Base-by-base conservation (phyloP, 2,329 filamentous ascomycete genomes). In the Fusarium sp. region DNA sequence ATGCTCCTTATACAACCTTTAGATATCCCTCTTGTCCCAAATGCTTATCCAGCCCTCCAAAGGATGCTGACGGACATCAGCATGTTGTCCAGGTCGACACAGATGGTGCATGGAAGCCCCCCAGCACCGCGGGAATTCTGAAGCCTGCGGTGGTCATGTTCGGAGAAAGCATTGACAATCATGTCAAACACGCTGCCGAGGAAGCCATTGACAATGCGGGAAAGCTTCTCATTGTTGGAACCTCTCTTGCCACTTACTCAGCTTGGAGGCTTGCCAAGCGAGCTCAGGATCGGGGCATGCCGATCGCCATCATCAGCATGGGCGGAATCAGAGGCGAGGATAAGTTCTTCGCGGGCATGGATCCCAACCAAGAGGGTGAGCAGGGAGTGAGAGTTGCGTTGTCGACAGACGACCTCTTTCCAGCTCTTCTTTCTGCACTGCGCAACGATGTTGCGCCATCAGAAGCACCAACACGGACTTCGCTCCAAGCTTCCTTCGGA, bases 101-200 rank as follows among this genome's bases (percentile, higher is more conserved):
- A 3, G 94, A 98, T 60, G 96, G 96, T 0, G 96, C 95, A 1
- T 97, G 92, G 94, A 83, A 86, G 44, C 77, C 87, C 11, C 84
- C 84, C 0, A 91, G 90, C 75, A 90, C 88, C 5, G 94, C 91
- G 0, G 96, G 96, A 5, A 90, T 98, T 42, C 82, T 99, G 62
- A 98, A 98, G 80, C 96, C 96, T 8, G 94, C 94, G 2, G 95
- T 99, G 5, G 91, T 95, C 77, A 98, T 98, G 94, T 98, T 98
- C 81, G 96, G 96, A 22, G 96, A 98, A 83, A 95, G 90, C 68
- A 97, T 98, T 56, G 86, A 89, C 1, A 82, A 84, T 3, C 78
- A 83, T 3, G 91, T 95, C 41, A 98, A 97, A 81, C 82, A 85
- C 4, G 91, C 90, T 1, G 96, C 95, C 4, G 95, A 98, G 79